Evolutionary conservation across 2,329 filamentous ascomycete genomes (phyloP).

Genomic region (Botrytis byssoidea): DNA sequence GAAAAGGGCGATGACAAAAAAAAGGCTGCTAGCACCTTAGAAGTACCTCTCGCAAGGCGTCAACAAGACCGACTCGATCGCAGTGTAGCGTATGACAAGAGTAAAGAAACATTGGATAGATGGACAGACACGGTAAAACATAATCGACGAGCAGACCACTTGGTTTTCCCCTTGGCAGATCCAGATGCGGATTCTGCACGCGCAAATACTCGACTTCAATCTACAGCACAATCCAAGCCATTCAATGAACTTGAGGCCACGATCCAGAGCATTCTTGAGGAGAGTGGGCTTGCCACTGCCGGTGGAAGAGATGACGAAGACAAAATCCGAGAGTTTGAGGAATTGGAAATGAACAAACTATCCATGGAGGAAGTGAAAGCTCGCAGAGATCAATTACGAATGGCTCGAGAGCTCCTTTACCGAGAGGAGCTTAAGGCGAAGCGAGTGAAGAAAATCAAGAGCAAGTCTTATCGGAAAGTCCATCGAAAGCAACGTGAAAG

Average conservation of each 20-base stretch:
- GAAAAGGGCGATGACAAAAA: conserved; percentile 56
- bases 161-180: conserved; percentile 83
- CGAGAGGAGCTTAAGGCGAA: conserved; percentile 85
- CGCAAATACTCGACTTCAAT: conserved; percentile 61
- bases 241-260: conserved; percentile 80
- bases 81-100: conserved; percentile 80
- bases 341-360: conserved; percentile 68
- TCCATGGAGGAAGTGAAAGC: conserved; percentile 71
- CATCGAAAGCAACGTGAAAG: conserved; percentile 76
- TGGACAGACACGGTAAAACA: conserved; percentile 96
- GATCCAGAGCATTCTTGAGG: conserved; percentile 84
- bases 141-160: conserved; percentile 86
- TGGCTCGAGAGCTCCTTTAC: conserved; percentile 80
- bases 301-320: conserved; percentile 61
- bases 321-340: conserved; percentile 66
- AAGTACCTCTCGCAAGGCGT: conserved; percentile 77
- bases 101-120: conserved; percentile 82
- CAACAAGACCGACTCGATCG: conserved; percentile 86
- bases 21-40: conserved; percentile 61
- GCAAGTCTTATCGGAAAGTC: conserved; percentile 88
- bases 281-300: conserved; percentile 70
- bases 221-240: conserved; percentile 62
- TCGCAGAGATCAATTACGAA: conserved; percentile 70
- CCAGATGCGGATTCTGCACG: conserved; percentile 58
- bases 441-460: conserved; percentile 98